Conservation (phyloP, 331 rosid species). For the Saraca asoca region DNA sequence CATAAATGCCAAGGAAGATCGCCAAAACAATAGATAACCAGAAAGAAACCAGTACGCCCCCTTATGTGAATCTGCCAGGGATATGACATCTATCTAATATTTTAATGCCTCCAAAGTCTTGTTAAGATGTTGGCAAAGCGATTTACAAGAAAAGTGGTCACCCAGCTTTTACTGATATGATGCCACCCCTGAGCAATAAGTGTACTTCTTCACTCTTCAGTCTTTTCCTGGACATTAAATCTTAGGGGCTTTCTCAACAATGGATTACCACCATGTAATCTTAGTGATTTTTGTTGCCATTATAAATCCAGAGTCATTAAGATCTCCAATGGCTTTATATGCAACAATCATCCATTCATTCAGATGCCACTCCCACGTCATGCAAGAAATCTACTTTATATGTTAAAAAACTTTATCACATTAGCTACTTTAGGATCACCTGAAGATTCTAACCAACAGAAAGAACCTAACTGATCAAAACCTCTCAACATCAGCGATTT, state of each 20-base stretch:
- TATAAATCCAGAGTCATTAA: slow-evolving; percentile 4
- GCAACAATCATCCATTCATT: slow-evolving; percentile 6
- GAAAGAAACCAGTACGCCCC: no score
- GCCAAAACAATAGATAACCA: no score
- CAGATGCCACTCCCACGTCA: neutral
- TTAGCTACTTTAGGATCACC: slow-evolving; percentile 5
- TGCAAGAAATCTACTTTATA: neutral
- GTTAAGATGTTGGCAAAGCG: slow-evolving; percentile 1
- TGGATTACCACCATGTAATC: slow-evolving; percentile 14
- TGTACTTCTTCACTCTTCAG: neutral
- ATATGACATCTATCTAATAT: no score
- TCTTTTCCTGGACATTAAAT: neutral
- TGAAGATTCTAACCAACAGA: slow-evolving; percentile 16
- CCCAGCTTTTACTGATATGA: slow-evolving; percentile 2
- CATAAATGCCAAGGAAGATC: no score
- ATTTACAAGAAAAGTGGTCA: slow-evolving; percentile 1
- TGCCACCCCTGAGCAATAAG: slow-evolving; percentile 1
- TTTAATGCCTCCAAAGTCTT: no score
- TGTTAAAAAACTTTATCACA: slow-evolving; percentile 1
- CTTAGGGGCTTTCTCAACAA: neutral
- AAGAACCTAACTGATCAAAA: slow-evolving; percentile 22
- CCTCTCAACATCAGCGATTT: slow-evolving; percentile 8
- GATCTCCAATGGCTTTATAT: slow-evolving; percentile 17
- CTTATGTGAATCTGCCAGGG: no score
- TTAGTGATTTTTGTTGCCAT: neutral